These are phyloP conservation scores for Aspergillus ostianus DNA, from an alignment of 495 filamentous ascomycete genomes.

Conservation along the genomic window DNA sequence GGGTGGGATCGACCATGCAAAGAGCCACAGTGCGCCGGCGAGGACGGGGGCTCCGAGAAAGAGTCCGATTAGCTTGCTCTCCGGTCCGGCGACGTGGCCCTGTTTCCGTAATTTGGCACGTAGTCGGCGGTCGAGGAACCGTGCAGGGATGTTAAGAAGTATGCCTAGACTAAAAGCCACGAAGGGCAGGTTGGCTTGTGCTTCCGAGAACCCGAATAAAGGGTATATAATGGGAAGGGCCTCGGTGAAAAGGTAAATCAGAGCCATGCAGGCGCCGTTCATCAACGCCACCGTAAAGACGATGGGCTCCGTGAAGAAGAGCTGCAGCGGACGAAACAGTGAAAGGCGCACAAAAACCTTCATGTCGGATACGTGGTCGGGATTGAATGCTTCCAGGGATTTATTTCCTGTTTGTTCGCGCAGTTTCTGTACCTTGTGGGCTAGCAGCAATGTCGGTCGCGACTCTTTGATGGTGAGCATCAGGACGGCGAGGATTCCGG, in stretches of 20 bases:
- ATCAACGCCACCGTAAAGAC: constrained; percentile 26
- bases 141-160: constrained; percentile 27
- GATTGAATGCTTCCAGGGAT: constrained; percentile 28
- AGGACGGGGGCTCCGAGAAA: constrained; percentile 39
- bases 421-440: constrained; percentile 23
- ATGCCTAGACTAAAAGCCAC: constrained; percentile 39
- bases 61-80: constrained; percentile 45
- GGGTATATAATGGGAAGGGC: constrained; percentile 36
- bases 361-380: constrained; percentile 30
- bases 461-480: constrained; percentile 27
- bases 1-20: constrained; percentile 48
- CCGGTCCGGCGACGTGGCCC: constrained; percentile 21
- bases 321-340: constrained; percentile 34
- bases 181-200: constrained; percentile 36
- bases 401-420: constrained; percentile 24
- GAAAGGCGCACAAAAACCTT: constrained; percentile 25
- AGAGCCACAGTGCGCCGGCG: constrained; percentile 39
- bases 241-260: constrained; percentile 36
- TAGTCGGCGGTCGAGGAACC: constrained; percentile 32
- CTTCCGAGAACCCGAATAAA: constrained; percentile 28
- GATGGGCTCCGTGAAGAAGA: constrained; percentile 47
- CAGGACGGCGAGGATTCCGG: constrained; percentile 14
- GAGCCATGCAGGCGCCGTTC: constrained; percentile 8
- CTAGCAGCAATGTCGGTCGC: constrained; percentile 34
- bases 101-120: constrained; percentile 14